phyloP scores from a whole-genome alignment of 2,329 filamentous ascomycete genomes.

The Rachicladosporium sp. region DNA sequence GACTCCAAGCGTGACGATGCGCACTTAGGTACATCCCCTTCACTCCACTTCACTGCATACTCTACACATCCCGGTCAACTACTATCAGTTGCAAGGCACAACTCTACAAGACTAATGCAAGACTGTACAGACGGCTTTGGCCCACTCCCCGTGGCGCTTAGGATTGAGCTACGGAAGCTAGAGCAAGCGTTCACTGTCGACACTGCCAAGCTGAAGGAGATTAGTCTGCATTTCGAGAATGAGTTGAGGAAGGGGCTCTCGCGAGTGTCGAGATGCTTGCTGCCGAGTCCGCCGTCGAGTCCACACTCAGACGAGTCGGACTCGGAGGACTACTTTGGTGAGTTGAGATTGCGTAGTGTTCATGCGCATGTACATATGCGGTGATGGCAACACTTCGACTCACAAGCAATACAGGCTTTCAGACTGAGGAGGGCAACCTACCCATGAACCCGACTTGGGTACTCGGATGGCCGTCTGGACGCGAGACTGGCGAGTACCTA shows the following conservation, averaged over 20 bases:
- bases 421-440: constrained; percentile 31
- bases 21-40: constrained; percentile 1
- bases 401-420: neutral
- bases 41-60: neutral
- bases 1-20: constrained; percentile 5
- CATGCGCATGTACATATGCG: constrained; percentile 1
- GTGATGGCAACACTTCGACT: constrained; percentile 6
- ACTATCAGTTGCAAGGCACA: no score
- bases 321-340: constrained; percentile 6
- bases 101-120: neutral
- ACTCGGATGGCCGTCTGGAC: constrained; percentile 75
- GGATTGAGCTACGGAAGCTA: constrained; percentile 63
- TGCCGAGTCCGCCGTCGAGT: constrained; percentile 3
- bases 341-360: neutral
- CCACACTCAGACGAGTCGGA: neutral
- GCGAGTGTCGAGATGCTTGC: constrained; percentile 4
- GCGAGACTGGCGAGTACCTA: constrained; percentile 78
- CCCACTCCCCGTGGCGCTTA: constrained; percentile 41
- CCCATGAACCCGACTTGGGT: constrained; percentile 99
- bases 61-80: neutral
- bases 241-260: constrained; percentile 63
- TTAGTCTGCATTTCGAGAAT: constrained; percentile 71
- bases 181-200: constrained; percentile 71
- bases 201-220: constrained; percentile 65
- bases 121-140: constrained; percentile 1